Conservation (phyloP, 192 early-diverging fungal species). For the Coemansia erecta region DNA sequence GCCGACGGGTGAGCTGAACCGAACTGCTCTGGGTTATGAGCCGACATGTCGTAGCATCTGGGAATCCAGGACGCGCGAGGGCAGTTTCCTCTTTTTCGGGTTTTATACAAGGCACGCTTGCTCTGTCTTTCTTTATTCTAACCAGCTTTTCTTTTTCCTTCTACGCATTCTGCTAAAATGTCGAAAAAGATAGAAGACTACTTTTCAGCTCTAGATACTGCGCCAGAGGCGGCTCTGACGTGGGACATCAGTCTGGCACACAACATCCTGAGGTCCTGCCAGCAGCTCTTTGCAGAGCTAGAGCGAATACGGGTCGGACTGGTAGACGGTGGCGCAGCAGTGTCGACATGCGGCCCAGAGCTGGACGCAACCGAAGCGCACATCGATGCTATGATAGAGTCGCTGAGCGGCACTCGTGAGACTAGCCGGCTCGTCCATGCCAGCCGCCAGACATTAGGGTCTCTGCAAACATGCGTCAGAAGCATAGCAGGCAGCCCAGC, state of each 20-base stretch:
- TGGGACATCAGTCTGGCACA: constrained; percentile 22
- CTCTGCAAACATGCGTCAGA: constrained; percentile 25
- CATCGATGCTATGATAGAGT: constrained; percentile 17
- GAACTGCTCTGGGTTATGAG: constrained; percentile 5
- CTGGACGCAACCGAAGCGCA: constrained; percentile 13
- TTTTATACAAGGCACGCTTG: not conserved
- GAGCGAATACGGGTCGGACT: constrained; percentile 13
- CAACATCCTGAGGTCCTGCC: constrained; percentile 35
- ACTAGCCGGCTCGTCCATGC: constrained; percentile 9
- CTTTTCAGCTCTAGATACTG: constrained; percentile 2
- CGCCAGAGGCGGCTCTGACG: not conserved
- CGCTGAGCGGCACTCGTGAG: not conserved
- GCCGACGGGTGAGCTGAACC: constrained; percentile 2
- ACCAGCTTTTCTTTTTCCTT: not conserved
- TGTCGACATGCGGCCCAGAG: constrained; percentile 18
- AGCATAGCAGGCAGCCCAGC: constrained; percentile 14
- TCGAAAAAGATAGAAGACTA: constrained; percentile 22
- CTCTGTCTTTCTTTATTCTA: not conserved
- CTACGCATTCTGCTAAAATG: constrained; percentile 2
- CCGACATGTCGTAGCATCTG: too few relatives aligned
- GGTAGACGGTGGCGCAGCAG: constrained; percentile 1
- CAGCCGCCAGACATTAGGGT: constrained; percentile 21
- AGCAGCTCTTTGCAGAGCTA: constrained; percentile 26
- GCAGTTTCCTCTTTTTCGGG: not conserved
- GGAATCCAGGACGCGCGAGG: too few relatives aligned